Percentiles rank a stretch among this genome's conserved stretches.
Conservation (phyloP, 805 yeast species). For the Clavispora santaluciae region DNA sequence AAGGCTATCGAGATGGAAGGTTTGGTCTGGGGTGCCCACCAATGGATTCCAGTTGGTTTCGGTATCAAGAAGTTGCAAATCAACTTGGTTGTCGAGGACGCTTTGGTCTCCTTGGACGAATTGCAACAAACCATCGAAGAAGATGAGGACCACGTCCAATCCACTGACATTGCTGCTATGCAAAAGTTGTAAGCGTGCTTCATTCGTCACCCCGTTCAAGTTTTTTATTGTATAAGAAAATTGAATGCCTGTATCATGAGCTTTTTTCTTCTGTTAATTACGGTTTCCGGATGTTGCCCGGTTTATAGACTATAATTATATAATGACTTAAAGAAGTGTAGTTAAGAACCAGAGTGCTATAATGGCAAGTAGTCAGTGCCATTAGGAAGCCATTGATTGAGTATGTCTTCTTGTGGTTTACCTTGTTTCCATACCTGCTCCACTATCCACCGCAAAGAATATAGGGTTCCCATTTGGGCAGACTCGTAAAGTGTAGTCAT, state of each 20-base stretch:
- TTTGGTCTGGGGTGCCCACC: conserved; percentile 97
- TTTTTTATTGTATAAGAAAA: conserved; percentile 22
- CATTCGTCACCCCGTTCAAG: conserved; percentile 3
- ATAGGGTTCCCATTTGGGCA: conserved; percentile 52
- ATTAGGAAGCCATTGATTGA: conserved; percentile 44
- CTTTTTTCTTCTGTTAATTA: conserved; percentile 2
- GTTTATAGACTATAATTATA: neutral
- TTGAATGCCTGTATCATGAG: neutral
- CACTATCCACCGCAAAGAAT: conserved; percentile 38
- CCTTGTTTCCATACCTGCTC: conserved; percentile 45
- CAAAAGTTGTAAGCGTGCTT: conserved; percentile 67
- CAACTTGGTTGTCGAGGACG: conserved; percentile 97
- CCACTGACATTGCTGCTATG: conserved; percentile 99
- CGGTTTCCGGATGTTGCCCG: neutral
- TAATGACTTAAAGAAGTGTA: neutral
- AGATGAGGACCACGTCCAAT: conserved; percentile 99
- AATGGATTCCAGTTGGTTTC: conserved; percentile 95
- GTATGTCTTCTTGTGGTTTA: conserved; percentile 37
- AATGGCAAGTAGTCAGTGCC: conserved; percentile 49
- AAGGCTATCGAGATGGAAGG: conserved; percentile 86
- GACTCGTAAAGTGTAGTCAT: conserved; percentile 42
- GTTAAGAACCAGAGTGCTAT: no score
- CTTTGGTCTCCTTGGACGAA: conserved; percentile 87
- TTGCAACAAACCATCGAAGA: conserved; percentile 75
- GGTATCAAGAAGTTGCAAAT: conserved; percentile 99